phyloP scores from a whole-genome alignment of 306 rosid genomes.

The Mimosa pudica region DNA sequence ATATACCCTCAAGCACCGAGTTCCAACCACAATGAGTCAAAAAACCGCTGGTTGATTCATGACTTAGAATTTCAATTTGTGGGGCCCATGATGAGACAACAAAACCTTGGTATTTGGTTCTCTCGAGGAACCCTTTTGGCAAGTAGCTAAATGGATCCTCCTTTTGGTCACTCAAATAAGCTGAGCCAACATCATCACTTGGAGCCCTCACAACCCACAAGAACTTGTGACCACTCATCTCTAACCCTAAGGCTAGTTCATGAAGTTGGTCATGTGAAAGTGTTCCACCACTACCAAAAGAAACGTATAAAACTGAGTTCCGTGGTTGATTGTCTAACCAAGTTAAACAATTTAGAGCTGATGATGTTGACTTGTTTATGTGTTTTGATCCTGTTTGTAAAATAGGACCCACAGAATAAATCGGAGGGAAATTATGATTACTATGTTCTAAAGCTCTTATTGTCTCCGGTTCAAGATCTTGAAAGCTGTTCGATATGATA shows the following conservation, averaged over 20 bases:
- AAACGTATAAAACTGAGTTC: neutral
- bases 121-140: constrained; percentile 25
- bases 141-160: neutral
- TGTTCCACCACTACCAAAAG: neutral
- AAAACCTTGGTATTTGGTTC: neutral
- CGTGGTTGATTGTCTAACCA: neutral
- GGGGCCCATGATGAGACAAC: neutral
- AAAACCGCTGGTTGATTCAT: neutral
- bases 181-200: neutral
- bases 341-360: neutral
- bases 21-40: constrained; percentile 4
- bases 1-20: neutral
- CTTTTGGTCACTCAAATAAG: neutral
- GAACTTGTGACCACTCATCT: neutral
- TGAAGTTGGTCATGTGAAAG: neutral
- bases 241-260: neutral
- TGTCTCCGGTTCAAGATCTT: no score
- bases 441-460: no score
- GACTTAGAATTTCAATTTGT: neutral
- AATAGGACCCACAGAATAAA: neutral
- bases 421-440: neutral
- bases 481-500: no score
- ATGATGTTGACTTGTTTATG: no score
- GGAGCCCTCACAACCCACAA: neutral
- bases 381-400: neutral